Conservation (phyloP, 129 eudicot genomes). For the Artemisia argyi region DNA sequence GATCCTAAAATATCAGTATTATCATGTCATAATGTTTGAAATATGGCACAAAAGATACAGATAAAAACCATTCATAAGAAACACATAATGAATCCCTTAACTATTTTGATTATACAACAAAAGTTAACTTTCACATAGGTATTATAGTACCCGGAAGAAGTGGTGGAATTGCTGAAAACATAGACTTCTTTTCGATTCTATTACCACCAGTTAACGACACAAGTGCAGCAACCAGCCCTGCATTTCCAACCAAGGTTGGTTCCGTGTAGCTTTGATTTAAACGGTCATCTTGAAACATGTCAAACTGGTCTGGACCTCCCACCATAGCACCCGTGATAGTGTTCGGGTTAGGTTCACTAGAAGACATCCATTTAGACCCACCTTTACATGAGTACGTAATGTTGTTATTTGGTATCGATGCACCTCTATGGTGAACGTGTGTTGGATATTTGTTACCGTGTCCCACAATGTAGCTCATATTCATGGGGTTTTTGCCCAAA, state of each 20-base stretch:
- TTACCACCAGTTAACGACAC: conserved; percentile 51
- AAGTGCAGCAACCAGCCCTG: conserved; percentile 78
- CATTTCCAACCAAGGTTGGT: conserved; percentile 87
- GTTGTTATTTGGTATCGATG: conserved; percentile 67
- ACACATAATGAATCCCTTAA: too few relatives aligned
- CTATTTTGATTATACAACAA: too few relatives aligned
- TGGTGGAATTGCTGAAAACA: conserved; percentile 79
- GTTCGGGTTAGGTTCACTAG: conserved; percentile 61
- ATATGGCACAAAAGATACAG: too few relatives aligned
- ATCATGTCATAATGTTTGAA: too few relatives aligned
- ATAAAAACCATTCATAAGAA: too few relatives aligned
- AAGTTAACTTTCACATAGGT: too few relatives aligned
- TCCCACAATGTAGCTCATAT: conserved; percentile 90
- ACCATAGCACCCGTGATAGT: conserved; percentile 82
- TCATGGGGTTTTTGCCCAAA: conserved; percentile 72
- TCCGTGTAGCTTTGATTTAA: conserved; percentile 58
- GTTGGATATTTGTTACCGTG: conserved; percentile 65
- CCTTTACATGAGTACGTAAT: conserved; percentile 55
- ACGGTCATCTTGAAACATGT: conserved; percentile 57
- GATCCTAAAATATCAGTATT: too few relatives aligned
- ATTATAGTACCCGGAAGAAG: conserved; percentile 28
- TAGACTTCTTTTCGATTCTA: conserved; percentile 63
- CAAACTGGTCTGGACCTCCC: conserved; percentile 83
- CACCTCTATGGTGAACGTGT: conserved; percentile 87
- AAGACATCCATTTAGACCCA: conserved; percentile 61